Percentiles rank a stretch among this genome's conserved stretches.
These are phyloP conservation scores for Candida arabinofermentans DNA, from an alignment of 805 yeast genomes.

Conservation along the genomic window DNA sequence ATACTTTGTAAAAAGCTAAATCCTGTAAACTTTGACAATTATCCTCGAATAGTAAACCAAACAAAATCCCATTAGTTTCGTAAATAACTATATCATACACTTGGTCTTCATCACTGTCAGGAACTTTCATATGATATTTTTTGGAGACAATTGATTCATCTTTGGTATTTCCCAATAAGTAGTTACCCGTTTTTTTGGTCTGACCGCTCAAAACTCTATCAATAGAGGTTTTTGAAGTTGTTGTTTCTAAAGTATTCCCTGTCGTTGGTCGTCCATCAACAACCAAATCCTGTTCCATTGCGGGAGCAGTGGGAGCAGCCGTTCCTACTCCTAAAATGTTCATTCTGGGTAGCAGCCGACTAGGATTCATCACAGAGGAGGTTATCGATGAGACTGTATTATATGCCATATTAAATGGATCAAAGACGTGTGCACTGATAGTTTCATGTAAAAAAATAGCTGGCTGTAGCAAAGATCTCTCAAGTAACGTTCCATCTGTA, in stretches of 20 bases:
- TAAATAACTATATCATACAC: conserved; percentile 22
- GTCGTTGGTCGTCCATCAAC: no score
- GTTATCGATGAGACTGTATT: conserved; percentile 24
- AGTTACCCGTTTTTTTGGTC: conserved; percentile 22
- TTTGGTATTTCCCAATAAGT: conserved; percentile 21
- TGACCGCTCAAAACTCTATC: conserved; percentile 10
- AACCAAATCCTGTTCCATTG: conserved; percentile 3
- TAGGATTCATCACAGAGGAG: conserved; percentile 14
- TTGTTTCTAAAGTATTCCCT: not conserved
- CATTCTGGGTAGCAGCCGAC: conserved; percentile 7
- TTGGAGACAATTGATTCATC: conserved; percentile 16
- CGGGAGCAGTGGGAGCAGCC: not conserved
- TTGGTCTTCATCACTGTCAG: not conserved
- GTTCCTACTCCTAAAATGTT: conserved; percentile 10
- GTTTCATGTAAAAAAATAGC: conserved; percentile 27
- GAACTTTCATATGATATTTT: conserved; percentile 8
- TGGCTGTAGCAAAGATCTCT: conserved; percentile 28
- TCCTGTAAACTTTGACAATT: not conserved
- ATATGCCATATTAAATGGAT: conserved; percentile 26
- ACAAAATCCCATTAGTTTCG: conserved; percentile 29
- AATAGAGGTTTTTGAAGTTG: not conserved
- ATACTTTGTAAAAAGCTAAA: conserved; percentile 6
- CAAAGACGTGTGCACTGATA: conserved; percentile 24
- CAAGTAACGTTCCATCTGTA: conserved; percentile 21
- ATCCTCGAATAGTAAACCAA: conserved; percentile 17